Conservation (phyloP, 345 rosid genomes). For the Fremontodendron californicum region DNA sequence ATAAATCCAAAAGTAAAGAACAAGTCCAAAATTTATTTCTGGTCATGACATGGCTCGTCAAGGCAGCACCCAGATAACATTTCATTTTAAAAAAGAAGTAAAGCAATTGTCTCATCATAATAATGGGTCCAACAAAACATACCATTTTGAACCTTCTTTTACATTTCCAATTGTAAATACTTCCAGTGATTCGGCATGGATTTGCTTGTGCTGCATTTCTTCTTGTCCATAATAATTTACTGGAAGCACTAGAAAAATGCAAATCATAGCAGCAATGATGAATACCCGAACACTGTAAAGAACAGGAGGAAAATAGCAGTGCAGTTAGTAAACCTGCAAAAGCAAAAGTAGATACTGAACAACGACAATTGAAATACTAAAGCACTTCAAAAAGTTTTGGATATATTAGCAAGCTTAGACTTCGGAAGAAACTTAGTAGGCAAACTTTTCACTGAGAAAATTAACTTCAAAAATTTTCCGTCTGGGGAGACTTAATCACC, state of each 20-base stretch:
- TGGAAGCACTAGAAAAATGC: constrained; percentile 71
- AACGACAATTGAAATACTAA: background rate
- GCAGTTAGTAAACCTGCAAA: constrained; percentile 16
- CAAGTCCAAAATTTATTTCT: background rate
- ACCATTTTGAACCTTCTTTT: constrained; percentile 76
- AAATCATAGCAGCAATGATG: constrained; percentile 59
- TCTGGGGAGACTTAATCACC: constrained; percentile 40
- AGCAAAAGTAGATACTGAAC: constrained; percentile 8
- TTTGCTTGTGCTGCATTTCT: constrained; percentile 49
- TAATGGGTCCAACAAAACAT: constrained; percentile 20
- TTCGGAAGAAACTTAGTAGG: background rate
- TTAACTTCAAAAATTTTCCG: background rate
- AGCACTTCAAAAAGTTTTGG: background rate
- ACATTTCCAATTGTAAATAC: constrained; percentile 79
- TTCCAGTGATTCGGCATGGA: constrained; percentile 51
- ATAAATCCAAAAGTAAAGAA: background rate
- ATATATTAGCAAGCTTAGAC: background rate
- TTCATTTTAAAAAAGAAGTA: background rate
- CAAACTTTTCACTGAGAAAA: background rate
- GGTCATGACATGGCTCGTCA: background rate
- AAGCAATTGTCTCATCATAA: background rate
- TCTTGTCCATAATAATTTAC: constrained; percentile 76
- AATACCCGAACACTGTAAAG: constrained; percentile 64
- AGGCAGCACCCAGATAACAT: background rate
- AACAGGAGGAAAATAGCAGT: constrained; percentile 16